Base-by-base conservation (phyloP, 2,329 filamentous ascomycete genomes). In the Tricladium varicosporioides region DNA sequence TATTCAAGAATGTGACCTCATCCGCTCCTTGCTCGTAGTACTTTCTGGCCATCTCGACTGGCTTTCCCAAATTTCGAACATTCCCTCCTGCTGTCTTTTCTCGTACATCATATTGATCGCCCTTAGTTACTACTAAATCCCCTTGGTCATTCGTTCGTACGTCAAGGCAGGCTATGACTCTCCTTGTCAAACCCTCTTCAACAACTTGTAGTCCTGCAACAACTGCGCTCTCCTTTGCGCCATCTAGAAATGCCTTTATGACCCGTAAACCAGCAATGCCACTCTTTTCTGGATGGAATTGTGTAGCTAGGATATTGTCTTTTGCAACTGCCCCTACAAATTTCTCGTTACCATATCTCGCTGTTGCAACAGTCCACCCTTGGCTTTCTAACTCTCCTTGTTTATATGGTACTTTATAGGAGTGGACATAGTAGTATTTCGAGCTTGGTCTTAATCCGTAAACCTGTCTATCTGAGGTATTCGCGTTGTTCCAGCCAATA, bases 371-470 rank as follows among this genome's bases (percentile, higher is more conserved):
- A 8, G 85, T 84, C 93, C 94, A 99, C 22, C 93, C 94, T 33
- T 88, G 81, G 54, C 79, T 78, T 73, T 97, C 92, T 11, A 97
- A 79, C 63, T 87, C 80, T 36, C 88, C 90, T 47, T 82, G 74
- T 52, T 76, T 75, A 72, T 97, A 96, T 2, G 87, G 87, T 22
- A 85, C 87, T 57, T 92, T 92, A 75, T 94, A 99, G 1, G 91
- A 92, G 79, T 99, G 94, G 56, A 99, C 93, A 71, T 99, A 99
- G 77, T 99, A 99, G 79, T 99, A 99, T 74, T 97, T 99, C 70
- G 90, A 96, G 53, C 81, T 80, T 0, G 90, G 86, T 27, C 83
- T 79, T 53, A 99, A 76, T 56, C 89, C 92, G 72, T 93, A 97
- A 57, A 97, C 82, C 64, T 79, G 82, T 61, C 82, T 75, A 15